Conservation (phyloP, 768 basidiomycete species). For the Termitomyces sp. region DNA sequence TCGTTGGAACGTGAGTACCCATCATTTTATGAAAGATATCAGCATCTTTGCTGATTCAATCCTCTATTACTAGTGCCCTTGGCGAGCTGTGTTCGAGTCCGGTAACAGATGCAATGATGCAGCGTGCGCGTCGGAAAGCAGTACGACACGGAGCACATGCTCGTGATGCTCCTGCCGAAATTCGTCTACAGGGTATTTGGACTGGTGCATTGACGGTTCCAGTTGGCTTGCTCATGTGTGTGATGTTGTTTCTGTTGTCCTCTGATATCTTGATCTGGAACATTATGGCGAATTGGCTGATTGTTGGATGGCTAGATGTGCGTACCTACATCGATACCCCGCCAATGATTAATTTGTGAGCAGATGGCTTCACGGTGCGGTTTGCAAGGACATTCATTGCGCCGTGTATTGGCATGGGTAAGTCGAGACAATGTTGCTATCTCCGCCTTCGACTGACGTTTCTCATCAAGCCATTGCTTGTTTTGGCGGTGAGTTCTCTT, state of each 20-base stretch:
- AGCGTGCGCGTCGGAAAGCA: slow-evolving; percentile 26
- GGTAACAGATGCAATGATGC: slow-evolving; percentile 33
- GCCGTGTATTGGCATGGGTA: slow-evolving; percentile 36
- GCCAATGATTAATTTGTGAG: neutral
- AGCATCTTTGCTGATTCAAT: neutral
- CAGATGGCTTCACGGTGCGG: slow-evolving; percentile 32
- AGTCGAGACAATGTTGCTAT: neutral
- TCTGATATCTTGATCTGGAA: neutral
- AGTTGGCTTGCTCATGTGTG: slow-evolving; percentile 30
- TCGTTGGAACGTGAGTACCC: slow-evolving; percentile 30
- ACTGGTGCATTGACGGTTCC: slow-evolving; percentile 33
- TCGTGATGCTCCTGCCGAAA: slow-evolving; percentile 25
- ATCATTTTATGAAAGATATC: neutral
- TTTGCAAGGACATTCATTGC: slow-evolving; percentile 31
- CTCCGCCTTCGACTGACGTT: neutral
- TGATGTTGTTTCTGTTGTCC: neutral
- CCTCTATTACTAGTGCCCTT: slow-evolving; percentile 18
- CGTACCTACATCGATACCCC: neutral
- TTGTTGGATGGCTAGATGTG: slow-evolving; percentile 4
- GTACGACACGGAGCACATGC: slow-evolving; percentile 20
- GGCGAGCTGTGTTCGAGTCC: slow-evolving; percentile 34
- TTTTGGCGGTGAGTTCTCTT: slow-evolving; percentile 27
- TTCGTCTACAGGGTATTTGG: slow-evolving; percentile 36
- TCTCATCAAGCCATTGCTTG: slow-evolving; percentile 26
- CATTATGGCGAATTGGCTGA: neutral